A percentile compares a stretch with the other conserved stretches of the same genome.
phyloP scores from a whole-genome alignment of 2,329 filamentous ascomycete species.

The Fusarium sp. region DNA sequence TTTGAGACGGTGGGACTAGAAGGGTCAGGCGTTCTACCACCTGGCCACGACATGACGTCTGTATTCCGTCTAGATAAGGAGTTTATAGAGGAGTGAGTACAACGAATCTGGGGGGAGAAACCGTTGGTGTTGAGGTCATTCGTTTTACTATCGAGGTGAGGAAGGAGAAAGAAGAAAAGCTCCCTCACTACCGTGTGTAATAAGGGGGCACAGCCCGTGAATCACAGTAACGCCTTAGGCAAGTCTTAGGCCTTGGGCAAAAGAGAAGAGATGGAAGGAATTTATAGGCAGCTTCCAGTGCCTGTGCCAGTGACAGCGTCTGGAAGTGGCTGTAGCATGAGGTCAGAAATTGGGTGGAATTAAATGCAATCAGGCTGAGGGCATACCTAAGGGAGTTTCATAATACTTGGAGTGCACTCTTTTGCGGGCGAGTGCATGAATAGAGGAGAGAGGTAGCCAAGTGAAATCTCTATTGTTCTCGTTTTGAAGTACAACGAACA shows the following conservation, averaged over 20 bases:
- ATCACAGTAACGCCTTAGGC: not conserved
- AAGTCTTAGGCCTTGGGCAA: not conserved
- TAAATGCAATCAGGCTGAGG: too few species aligned
- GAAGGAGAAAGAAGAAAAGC: not conserved
- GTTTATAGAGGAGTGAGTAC: not conserved
- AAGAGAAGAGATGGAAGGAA: not conserved
- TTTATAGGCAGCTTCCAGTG: not conserved
- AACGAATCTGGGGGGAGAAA: not conserved
- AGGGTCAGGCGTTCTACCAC: not conserved
- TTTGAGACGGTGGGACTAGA: conserved; percentile 11
- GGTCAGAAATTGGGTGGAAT: too few species aligned
- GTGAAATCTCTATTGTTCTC: too few species aligned
- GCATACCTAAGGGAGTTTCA: too few species aligned
- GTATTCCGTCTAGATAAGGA: too few species aligned
- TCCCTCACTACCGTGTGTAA: not conserved
- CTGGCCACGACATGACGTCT: conserved; percentile 5
- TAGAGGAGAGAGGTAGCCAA: too few species aligned
- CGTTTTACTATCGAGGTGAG: not conserved
- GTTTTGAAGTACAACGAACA: too few species aligned
- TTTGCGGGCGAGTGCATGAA: too few species aligned
- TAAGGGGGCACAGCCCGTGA: not conserved
- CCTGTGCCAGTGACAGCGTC: not conserved
- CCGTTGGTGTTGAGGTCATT: not conserved
- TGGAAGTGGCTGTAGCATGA: not conserved
- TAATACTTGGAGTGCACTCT: too few species aligned